phyloP scores from a whole-genome alignment of 2,329 filamentous ascomycete species.

The Colletotrichum sp. region DNA sequence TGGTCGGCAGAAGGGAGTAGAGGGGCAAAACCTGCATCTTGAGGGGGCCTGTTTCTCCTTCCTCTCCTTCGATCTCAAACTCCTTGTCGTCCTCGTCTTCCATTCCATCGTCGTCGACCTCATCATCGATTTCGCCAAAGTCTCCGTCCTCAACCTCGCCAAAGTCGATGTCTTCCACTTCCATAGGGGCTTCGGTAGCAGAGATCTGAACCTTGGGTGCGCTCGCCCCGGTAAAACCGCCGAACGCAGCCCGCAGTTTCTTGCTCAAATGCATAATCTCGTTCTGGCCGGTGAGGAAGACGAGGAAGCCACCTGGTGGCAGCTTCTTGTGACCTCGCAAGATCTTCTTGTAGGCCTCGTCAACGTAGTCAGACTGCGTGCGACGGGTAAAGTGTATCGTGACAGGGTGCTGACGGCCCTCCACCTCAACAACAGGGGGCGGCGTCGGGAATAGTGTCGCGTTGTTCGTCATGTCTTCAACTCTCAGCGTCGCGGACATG shows the following conservation, averaged over 20 bases:
- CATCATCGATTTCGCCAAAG: constrained; percentile 64
- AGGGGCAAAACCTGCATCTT: constrained; percentile 91
- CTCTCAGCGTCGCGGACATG: constrained; percentile 94
- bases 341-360: constrained; percentile 89
- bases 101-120: constrained; percentile 61
- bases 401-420: constrained; percentile 91
- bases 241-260: constrained; percentile 72
- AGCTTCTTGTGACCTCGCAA: constrained; percentile 87
- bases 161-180: constrained; percentile 87
- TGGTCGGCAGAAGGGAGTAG: constrained; percentile 89
- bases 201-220: constrained; percentile 76
- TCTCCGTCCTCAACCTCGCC: constrained; percentile 70
- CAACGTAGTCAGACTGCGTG: constrained; percentile 86
- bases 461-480: constrained; percentile 91
- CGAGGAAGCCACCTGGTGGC: constrained; percentile 87
- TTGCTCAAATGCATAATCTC: constrained; percentile 89
- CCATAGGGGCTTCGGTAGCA: constrained; percentile 77
- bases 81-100: constrained; percentile 64
- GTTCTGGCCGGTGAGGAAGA: constrained; percentile 92
- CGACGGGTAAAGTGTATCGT: constrained; percentile 86
- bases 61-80: constrained; percentile 71
- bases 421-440: constrained; percentile 86
- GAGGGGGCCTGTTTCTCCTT: constrained; percentile 59
- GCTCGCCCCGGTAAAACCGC: constrained; percentile 59
- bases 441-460: constrained; percentile 75